Conservation (phyloP, 495 filamentous ascomycete species). For the Cairneyella variabilis region DNA sequence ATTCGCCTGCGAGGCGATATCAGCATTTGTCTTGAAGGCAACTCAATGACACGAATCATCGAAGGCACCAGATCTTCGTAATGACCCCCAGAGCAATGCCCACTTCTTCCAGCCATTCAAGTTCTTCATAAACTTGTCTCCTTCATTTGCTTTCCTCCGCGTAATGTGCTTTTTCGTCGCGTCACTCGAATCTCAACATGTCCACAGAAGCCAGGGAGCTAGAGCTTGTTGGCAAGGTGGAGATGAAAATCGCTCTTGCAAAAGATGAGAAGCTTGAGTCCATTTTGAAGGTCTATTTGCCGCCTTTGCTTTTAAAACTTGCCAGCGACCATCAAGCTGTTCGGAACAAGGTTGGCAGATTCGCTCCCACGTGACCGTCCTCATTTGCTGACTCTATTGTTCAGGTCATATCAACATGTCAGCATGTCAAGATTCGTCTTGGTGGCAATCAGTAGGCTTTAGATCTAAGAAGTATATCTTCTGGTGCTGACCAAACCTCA, state of each 20-base stretch:
- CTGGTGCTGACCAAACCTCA: slow-evolving; percentile 17
- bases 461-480: neutral
- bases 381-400: neutral
- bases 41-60: neutral
- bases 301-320: slow-evolving; percentile 79
- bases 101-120: neutral
- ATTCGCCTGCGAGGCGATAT: too few species aligned
- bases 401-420: slow-evolving; percentile 66
- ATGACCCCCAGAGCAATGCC: neutral
- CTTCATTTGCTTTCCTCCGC: neutral
- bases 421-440: slow-evolving; percentile 75
- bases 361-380: slow-evolving; percentile 12
- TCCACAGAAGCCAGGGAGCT: slow-evolving; percentile 65
- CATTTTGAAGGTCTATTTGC: slow-evolving; percentile 72
- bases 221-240: slow-evolving; percentile 81
- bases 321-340: slow-evolving; percentile 75
- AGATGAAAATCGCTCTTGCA: slow-evolving; percentile 82
- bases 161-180: neutral
- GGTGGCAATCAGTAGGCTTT: slow-evolving; percentile 36
- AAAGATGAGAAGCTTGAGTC: slow-evolving; percentile 74
- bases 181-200: neutral
- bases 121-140: slow-evolving; percentile 2
- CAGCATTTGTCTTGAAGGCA: neutral
- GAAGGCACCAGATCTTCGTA: slow-evolving; percentile 13
- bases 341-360: slow-evolving; percentile 68